phyloP scores from a whole-genome alignment of 352 stramenopile genomes.

The Paralagenidium karlingii region DNA sequence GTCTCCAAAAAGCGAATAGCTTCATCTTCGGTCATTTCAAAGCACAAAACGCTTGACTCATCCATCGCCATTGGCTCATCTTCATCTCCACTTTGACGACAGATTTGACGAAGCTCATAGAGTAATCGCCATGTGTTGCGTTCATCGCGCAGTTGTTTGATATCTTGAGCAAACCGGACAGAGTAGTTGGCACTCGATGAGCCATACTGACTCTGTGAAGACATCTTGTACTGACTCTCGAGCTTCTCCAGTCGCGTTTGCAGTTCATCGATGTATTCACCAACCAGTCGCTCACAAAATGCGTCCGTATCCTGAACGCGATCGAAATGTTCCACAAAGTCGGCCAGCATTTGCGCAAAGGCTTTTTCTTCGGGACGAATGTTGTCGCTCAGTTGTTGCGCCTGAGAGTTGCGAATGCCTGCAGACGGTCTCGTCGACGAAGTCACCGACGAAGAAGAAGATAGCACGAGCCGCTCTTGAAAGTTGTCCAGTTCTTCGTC shows the following conservation, averaged over 20 bases:
- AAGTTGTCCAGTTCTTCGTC: conserved; percentile 7
- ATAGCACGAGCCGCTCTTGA: conserved; percentile 17
- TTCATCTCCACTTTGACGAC: conserved; percentile 10
- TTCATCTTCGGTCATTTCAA: conserved; percentile 73
- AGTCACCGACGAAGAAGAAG: conserved; percentile 21
- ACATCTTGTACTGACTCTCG: conserved; percentile 8
- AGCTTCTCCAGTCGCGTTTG: conserved; percentile 48
- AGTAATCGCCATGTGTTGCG: conserved; percentile 76
- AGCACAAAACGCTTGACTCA: conserved; percentile 24
- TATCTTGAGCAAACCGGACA: conserved; percentile 10
- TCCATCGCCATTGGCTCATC: conserved; percentile 2
- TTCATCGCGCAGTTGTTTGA: conserved; percentile 60
- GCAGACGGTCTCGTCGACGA: no score
- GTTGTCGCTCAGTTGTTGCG: conserved; percentile 31
- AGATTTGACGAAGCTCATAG: conserved; percentile 60
- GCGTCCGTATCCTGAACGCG: conserved; percentile 51
- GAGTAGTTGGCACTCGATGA: neutral
- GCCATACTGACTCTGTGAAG: conserved; percentile 1
- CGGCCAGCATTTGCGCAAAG: conserved; percentile 62
- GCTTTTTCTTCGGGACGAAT: conserved; percentile 55
- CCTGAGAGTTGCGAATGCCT: conserved; percentile 12
- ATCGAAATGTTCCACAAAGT: conserved; percentile 67
- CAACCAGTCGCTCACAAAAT: conserved; percentile 60
- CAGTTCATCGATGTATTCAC: conserved; percentile 66
- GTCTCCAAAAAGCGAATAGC: conserved; percentile 46